These are phyloP conservation scores for Phytophthora crassamura DNA, from an alignment of 352 stramenopile genomes.

Conservation along the genomic window DNA sequence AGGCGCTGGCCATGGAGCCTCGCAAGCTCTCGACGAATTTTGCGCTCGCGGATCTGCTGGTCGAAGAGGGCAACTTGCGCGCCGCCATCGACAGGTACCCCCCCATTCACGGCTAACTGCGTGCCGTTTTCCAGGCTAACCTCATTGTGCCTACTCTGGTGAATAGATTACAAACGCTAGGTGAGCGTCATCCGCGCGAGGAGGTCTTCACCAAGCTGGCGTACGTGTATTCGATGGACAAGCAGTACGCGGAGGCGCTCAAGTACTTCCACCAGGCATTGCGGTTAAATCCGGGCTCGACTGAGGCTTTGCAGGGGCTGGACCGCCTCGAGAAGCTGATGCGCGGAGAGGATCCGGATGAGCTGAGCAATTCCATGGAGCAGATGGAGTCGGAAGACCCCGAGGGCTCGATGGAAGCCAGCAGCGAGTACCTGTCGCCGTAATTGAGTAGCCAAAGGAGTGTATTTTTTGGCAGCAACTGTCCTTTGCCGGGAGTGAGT, in stretches of 20 bases:
- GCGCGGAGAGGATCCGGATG: conserved; percentile 77
- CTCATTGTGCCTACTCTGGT: conserved; percentile 9
- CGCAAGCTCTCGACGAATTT: conserved; percentile 70
- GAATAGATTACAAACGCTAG: conserved; percentile 48
- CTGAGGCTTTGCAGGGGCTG: conserved; percentile 57
- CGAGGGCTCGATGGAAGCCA: conserved; percentile 60
- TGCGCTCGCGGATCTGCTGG: conserved; percentile 70
- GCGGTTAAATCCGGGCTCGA: conserved; percentile 61
- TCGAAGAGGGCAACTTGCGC: conserved; percentile 58
- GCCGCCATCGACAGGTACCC: conserved; percentile 69
- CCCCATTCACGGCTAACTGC: background rate
- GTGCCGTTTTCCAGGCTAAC: conserved; percentile 6
- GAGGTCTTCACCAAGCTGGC: conserved; percentile 82
- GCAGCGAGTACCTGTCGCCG: conserved; percentile 49
- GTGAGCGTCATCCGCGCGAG: conserved; percentile 59
- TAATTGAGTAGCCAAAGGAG: conserved; percentile 16
- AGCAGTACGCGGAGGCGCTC: conserved; percentile 71
- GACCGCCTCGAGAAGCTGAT: conserved; percentile 85
- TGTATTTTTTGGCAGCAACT: conserved; percentile 13
- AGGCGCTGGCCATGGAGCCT: conserved; percentile 67
- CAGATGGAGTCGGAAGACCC: conserved; percentile 61
- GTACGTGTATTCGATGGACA: conserved; percentile 74
- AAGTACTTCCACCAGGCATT: conserved; percentile 74
- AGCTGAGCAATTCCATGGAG: conserved; percentile 69
- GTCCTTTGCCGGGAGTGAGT: background rate